Conservation (phyloP, 2,329 filamentous ascomycete species). For the Colletotrichum salicis region DNA sequence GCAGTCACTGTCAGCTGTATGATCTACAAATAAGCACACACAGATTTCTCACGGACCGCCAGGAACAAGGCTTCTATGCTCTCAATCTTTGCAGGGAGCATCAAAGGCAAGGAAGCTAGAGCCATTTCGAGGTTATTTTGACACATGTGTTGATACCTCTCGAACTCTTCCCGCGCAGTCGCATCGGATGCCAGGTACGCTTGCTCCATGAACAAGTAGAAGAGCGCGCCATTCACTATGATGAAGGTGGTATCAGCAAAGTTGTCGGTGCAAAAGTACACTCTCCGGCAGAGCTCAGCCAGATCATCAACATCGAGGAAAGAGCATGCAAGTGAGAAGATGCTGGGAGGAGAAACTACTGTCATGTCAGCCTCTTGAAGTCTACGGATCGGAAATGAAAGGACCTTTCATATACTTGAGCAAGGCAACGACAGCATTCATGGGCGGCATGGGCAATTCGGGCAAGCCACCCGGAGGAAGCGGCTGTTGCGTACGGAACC, state of each 20-base stretch:
- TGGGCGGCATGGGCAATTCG: constrained; percentile 66
- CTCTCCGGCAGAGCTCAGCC: constrained; percentile 57
- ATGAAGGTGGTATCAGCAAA: constrained; percentile 62
- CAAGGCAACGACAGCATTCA: constrained; percentile 59
- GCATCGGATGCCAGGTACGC: constrained; percentile 49
- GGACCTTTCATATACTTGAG: constrained; percentile 57
- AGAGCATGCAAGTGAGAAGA: constrained; percentile 61
- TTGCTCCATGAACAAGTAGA: constrained; percentile 61
- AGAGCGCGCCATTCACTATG: constrained; percentile 60
- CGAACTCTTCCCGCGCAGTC: constrained; percentile 46
- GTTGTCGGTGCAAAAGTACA: constrained; percentile 64
- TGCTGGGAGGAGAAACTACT: constrained; percentile 56
- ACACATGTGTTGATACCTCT: constrained; percentile 52
- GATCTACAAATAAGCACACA: background rate
- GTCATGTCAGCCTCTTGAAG: background rate
- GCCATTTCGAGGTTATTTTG: constrained; percentile 62
- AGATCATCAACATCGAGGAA: constrained; percentile 63
- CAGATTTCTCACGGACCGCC: constrained; percentile 55
- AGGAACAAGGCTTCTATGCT: constrained; percentile 69
- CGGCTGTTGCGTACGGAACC: constrained; percentile 57
- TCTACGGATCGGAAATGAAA: background rate
- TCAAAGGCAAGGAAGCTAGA: constrained; percentile 62
- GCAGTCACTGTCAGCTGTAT: background rate
- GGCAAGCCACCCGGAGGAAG: constrained; percentile 57
- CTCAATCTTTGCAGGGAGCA: constrained; percentile 64